phyloP scores from a whole-genome alignment of 176 grass and related monocot species.

The Rhipidocladum racemiflorum region DNA sequence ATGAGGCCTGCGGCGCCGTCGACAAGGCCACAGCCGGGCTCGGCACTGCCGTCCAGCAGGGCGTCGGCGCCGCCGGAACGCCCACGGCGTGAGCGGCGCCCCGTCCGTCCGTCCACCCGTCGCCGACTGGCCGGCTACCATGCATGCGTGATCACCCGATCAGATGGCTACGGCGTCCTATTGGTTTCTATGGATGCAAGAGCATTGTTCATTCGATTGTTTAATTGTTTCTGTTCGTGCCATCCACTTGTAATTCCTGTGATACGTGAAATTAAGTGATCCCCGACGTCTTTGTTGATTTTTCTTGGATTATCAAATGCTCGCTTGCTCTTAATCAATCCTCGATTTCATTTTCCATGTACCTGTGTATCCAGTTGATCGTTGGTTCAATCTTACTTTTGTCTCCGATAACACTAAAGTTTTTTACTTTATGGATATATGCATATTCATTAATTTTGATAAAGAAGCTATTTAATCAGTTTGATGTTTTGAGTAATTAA shows the following conservation, averaged over 20 bases:
- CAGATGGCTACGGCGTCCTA: not conserved
- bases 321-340: too few relatives aligned
- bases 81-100: not conserved
- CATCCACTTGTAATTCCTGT: not conserved
- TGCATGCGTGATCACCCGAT: not conserved
- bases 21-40: not conserved
- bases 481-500: not conserved
- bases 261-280: not conserved
- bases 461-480: not conserved
- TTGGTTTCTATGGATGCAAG: not conserved
- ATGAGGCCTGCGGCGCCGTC: conserved; percentile 29
- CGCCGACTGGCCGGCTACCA: not conserved
- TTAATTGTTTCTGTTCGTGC: not conserved
- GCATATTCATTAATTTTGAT: not conserved
- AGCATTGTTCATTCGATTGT: not conserved
- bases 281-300: not conserved
- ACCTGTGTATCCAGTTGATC: too few relatives aligned
- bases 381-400: not conserved
- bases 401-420: not conserved
- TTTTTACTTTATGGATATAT: not conserved
- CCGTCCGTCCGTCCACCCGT: not conserved
- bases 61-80: not conserved
- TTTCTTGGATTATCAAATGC: not conserved
- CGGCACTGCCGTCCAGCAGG: not conserved
- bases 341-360: not conserved